These are phyloP conservation scores for Dissoconium aciculare DNA, from an alignment of 2,329 filamentous ascomycete genomes.

Conservation along the genomic window DNA sequence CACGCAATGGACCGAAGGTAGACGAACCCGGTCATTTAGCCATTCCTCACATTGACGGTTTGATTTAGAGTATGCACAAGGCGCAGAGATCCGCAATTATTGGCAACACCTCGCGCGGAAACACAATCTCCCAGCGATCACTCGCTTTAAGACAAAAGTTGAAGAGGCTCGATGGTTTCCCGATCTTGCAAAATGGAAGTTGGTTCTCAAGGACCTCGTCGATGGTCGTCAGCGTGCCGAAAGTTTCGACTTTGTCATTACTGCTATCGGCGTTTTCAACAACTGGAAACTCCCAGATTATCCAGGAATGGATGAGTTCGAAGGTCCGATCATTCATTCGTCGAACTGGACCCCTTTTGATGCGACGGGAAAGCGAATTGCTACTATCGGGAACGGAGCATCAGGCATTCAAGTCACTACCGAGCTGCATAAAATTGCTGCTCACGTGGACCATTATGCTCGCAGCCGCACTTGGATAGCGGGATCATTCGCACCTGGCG, in stretches of 20 bases:
- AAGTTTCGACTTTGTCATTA: constrained; percentile 46
- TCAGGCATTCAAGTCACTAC: constrained; percentile 27
- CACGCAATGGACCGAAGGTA: constrained; percentile 46
- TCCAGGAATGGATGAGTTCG: constrained; percentile 27
- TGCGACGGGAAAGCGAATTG: constrained; percentile 26
- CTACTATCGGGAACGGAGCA: constrained; percentile 31
- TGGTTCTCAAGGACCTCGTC: constrained; percentile 35
- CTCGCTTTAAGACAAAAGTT: constrained; percentile 43
- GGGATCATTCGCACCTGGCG: constrained; percentile 42
- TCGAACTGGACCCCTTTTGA: constrained; percentile 24
- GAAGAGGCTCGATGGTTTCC: constrained; percentile 42
- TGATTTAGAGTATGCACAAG: constrained; percentile 45
- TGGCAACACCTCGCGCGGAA: constrained; percentile 49
- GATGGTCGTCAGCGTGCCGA: constrained; percentile 20
- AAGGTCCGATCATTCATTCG: constrained; percentile 27
- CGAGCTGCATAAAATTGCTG: constrained; percentile 34
- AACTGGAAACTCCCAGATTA: constrained; percentile 44
- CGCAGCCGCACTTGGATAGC: constrained; percentile 55
- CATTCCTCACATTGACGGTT: too few species aligned
- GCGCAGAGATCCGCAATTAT: constrained; percentile 52
- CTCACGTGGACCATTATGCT: constrained; percentile 48
- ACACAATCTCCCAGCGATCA: constrained; percentile 46
- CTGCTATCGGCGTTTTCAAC: constrained; percentile 52
- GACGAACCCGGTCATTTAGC: neutral
- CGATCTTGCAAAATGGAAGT: constrained; percentile 38